phyloP scores from a whole-genome alignment of 192 early-diverging fungal species.

The Radiomyces spectabilis region DNA sequence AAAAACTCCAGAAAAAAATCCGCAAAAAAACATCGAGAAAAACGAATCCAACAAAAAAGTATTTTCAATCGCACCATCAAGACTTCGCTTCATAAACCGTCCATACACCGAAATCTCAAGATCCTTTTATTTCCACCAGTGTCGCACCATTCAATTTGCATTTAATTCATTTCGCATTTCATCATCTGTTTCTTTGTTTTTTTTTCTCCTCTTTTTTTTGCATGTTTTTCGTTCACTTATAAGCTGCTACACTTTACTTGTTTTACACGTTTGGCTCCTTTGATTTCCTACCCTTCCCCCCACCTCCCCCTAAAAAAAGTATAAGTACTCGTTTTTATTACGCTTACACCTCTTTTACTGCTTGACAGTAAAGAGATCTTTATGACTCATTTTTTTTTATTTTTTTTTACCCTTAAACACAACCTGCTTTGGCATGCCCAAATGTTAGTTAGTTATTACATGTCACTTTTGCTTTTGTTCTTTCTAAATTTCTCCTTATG shows the following conservation, averaged over 20 bases:
- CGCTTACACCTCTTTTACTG: no score
- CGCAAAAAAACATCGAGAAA: background rate
- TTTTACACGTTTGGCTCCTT: background rate
- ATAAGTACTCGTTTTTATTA: no score
- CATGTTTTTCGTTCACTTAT: background rate
- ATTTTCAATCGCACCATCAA: background rate
- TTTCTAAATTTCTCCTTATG: no score
- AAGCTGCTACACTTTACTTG: background rate
- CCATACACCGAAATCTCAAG: background rate
- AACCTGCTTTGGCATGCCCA: no score
- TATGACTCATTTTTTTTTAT: no score
- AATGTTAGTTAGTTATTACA: no score
- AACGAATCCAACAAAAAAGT: background rate
- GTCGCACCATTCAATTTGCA: background rate
- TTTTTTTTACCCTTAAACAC: no score
- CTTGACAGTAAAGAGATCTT: no score
- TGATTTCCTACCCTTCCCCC: background rate
- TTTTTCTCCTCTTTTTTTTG: background rate
- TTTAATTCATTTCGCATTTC: background rate
- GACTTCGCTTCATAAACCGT: background rate
- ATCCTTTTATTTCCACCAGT: background rate
- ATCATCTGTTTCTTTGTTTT: background rate
- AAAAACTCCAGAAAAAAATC: no score
- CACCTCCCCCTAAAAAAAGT: background rate
- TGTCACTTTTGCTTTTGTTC: no score